Conservation (phyloP, 2,329 filamentous ascomycete species). For the Claviceps citrina region DNA sequence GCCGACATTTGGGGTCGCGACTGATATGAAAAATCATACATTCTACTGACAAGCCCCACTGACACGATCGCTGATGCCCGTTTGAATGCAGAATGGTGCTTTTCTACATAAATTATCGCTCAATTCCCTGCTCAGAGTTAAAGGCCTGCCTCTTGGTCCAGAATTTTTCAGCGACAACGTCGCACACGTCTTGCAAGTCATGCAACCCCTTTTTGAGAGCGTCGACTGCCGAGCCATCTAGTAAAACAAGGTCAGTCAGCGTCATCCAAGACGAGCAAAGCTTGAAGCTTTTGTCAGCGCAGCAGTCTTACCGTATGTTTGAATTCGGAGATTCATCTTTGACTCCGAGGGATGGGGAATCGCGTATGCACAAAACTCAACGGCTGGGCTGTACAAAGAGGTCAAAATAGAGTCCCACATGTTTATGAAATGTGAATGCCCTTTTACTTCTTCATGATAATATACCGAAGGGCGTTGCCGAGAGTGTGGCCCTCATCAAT, state of each 20-base stretch:
- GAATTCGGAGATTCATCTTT: slow-evolving; percentile 94
- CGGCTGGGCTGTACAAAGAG: slow-evolving; percentile 52
- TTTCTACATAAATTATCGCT: slow-evolving; percentile 13
- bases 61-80: not conserved
- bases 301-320: slow-evolving; percentile 66
- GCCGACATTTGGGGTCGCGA: not conserved
- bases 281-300: slow-evolving; percentile 7
- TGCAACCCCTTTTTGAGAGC: slow-evolving; percentile 80
- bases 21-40: not conserved
- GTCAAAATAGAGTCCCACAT: too few species aligned
- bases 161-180: slow-evolving; percentile 88
- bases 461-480: slow-evolving; percentile 82
- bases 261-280: too few species aligned
- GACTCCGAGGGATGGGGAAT: slow-evolving; percentile 92
- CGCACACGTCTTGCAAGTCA: slow-evolving; percentile 82
- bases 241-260: not conserved
- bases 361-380: slow-evolving; percentile 96
- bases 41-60: slow-evolving; percentile 6
- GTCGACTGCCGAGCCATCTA: slow-evolving; percentile 67
- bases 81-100: slow-evolving; percentile 1
- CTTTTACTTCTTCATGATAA: slow-evolving; percentile 98
- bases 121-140: slow-evolving; percentile 20
- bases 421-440: too few species aligned
- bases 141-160: slow-evolving; percentile 34
- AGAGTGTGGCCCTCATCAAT: slow-evolving; percentile 87